Base-by-base conservation (phyloP, 371 early-diverging fungal genomes). In the Mucor saturninus region DNA sequence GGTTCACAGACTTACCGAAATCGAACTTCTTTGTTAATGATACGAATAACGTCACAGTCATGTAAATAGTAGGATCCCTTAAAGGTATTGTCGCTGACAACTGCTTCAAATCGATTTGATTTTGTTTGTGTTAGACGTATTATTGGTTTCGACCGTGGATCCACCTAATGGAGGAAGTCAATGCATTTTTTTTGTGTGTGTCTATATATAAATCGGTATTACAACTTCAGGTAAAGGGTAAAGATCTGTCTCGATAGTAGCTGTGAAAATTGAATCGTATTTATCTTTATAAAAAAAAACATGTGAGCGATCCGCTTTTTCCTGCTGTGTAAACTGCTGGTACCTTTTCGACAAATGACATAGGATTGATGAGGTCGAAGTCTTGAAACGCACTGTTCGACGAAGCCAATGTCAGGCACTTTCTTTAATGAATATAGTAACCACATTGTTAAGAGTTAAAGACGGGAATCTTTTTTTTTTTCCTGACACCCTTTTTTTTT, bases 361-460 rank as follows among this genome's bases (percentile, higher is more conserved):
- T 48, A 46, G 8, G 30, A 11, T 26, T 46, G 31, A 49, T 9
- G 4, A 2, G 58, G 58, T 26, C 49, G 37, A 48, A 58, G 38
- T 48, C 58, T 58, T 9, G 32, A 35, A 38, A 37, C 46, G 11
- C 15, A 2, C 26, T n/a, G 5, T 11, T 46, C 48, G 4, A 6
- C 5, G 9, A 26, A 58, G 3, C 28, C 30, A 9, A 13, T 15
- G 3, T 37, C 7, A 0, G 0, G 7, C 2, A 49, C 26, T 32
- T 38, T 32, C 2, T 58, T 48, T 8, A 58, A 28, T 2, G 32
- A 5, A 21, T 58, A 58, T 38, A 58, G 31, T 14, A 58, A 48
- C 58, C 58, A 58, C 58, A 58, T 58, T 31, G 6, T 57, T 13
- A 2, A 5, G n/a, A 32, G 7, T 2, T 2, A 29, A 21, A 28